A percentile compares a stretch with the other conserved stretches of the same genome.
These are phyloP conservation scores for Cladosporium halotolerans DNA, from an alignment of 2,329 filamentous ascomycete species.

Conservation along the genomic window DNA sequence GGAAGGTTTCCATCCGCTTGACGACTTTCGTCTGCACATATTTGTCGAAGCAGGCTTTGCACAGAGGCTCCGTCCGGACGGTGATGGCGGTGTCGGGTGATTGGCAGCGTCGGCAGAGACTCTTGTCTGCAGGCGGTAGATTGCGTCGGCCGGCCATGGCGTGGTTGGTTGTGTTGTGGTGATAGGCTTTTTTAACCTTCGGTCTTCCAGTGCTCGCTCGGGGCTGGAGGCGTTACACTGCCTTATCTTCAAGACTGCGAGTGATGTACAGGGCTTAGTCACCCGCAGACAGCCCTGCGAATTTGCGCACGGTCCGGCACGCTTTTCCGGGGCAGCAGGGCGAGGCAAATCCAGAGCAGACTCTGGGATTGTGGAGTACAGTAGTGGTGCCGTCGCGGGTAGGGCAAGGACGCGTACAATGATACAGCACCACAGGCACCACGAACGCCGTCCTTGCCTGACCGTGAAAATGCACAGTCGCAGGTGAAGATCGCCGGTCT, in stretches of 20 bases:
- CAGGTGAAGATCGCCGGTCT: too few species aligned
- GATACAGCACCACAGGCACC: too few species aligned
- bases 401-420: not conserved
- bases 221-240: not conserved
- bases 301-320: not conserved
- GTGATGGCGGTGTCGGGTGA: slow-evolving; percentile 45
- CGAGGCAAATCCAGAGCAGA: not conserved
- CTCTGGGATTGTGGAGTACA: not conserved
- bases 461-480: too few species aligned
- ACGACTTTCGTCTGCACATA: slow-evolving; percentile 74
- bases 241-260: not conserved
- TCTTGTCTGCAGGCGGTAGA: slow-evolving; percentile 14
- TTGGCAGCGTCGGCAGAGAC: slow-evolving; percentile 52
- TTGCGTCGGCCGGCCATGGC: not conserved
- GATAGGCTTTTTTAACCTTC: not conserved
- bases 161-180: too few species aligned
- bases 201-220: not conserved
- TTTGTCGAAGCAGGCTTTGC: slow-evolving; percentile 66
- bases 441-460: too few species aligned
- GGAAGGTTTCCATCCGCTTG: slow-evolving; percentile 67
- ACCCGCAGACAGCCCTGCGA: not conserved
- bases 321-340: not conserved
- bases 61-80: slow-evolving; percentile 55
- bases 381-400: not conserved
- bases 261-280: not conserved